Conservation (phyloP, 306 rosid species). For the Prunus mongolica region DNA sequence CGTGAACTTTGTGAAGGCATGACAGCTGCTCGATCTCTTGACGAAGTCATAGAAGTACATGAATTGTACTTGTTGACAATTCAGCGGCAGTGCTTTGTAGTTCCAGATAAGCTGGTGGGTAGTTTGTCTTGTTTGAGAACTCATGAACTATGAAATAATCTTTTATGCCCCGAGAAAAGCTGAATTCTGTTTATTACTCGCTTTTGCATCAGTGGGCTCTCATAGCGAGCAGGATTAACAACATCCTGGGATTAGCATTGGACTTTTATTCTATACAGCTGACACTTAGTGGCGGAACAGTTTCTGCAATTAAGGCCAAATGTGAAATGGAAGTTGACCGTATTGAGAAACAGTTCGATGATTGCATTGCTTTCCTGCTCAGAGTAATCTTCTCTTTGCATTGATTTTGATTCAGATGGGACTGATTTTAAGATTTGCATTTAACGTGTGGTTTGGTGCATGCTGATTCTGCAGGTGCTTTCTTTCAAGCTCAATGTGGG, state of each 20-base stretch:
- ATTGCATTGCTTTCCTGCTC: conserved; percentile 90
- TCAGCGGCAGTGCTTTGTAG: conserved; percentile 95
- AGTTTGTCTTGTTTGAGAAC: conserved; percentile 1
- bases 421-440: background rate
- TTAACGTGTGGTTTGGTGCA: background rate
- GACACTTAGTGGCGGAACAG: conserved; percentile 82
- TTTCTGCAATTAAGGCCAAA: conserved; percentile 79
- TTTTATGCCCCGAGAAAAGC: conserved; percentile 15
- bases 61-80: conserved; percentile 83
- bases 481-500: conserved; percentile 95
- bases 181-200: conserved; percentile 22
- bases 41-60: conserved; percentile 93
- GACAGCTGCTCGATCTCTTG: conserved; percentile 77
- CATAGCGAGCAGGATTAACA: conserved; percentile 91
- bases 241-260: conserved; percentile 82
- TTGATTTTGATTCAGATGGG: background rate
- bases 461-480: conserved; percentile 57
- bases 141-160: background rate
- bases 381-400: conserved; percentile 51
- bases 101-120: conserved; percentile 94
- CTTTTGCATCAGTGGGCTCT: conserved; percentile 77
- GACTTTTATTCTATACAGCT: conserved; percentile 86
- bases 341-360: conserved; percentile 92
- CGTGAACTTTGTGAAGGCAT: conserved; percentile 88
- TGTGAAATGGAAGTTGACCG: conserved; percentile 95